Evolutionary conservation across 495 filamentous ascomycete genomes (phyloP).

Genomic region (Talaromyces thailandensis): DNA sequence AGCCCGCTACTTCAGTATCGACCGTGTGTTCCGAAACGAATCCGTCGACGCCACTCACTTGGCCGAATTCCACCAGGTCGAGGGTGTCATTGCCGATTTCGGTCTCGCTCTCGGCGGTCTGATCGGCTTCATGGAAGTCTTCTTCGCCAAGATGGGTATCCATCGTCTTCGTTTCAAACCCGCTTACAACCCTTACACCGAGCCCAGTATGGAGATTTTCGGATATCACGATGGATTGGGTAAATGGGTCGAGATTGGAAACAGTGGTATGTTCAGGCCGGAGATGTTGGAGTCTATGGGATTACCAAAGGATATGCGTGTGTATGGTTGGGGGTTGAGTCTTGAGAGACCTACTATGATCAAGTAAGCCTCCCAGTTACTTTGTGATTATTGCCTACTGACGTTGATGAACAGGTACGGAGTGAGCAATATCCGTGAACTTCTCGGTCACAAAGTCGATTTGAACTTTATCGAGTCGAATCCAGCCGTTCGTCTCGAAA

Average conservation of each 20-base stretch:
- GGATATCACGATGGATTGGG: slow-evolving; percentile 81
- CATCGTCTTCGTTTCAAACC: slow-evolving; percentile 86
- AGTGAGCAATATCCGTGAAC: slow-evolving; percentile 75
- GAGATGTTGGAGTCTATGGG: slow-evolving; percentile 94
- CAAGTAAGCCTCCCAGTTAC: slow-evolving; percentile 44
- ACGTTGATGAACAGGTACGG: slow-evolving; percentile 43
- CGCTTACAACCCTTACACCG: slow-evolving; percentile 98
- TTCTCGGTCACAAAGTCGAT: slow-evolving; percentile 79
- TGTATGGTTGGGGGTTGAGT: slow-evolving; percentile 87
- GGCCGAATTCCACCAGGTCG: slow-evolving; percentile 96
- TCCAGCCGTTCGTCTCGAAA: slow-evolving; percentile 74
- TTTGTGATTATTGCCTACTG: neutral
- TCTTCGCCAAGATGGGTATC: slow-evolving; percentile 94
- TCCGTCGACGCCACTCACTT: slow-evolving; percentile 94
- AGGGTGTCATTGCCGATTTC: slow-evolving; percentile 97
- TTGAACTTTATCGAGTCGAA: slow-evolving; percentile 73
- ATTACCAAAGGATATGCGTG: slow-evolving; percentile 73
- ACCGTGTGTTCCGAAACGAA: slow-evolving; percentile 94
- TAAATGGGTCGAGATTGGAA: slow-evolving; percentile 95
- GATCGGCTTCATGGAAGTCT: slow-evolving; percentile 94
- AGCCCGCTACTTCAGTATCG: slow-evolving; percentile 93
- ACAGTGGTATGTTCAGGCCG: slow-evolving; percentile 95
- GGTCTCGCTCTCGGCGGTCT: slow-evolving; percentile 81
- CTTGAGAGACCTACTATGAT: slow-evolving; percentile 98
- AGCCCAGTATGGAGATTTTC: slow-evolving; percentile 95